Evolutionary conservation across 345 rosid genomes (phyloP).

Genomic region (Kandelia obovata): DNA sequence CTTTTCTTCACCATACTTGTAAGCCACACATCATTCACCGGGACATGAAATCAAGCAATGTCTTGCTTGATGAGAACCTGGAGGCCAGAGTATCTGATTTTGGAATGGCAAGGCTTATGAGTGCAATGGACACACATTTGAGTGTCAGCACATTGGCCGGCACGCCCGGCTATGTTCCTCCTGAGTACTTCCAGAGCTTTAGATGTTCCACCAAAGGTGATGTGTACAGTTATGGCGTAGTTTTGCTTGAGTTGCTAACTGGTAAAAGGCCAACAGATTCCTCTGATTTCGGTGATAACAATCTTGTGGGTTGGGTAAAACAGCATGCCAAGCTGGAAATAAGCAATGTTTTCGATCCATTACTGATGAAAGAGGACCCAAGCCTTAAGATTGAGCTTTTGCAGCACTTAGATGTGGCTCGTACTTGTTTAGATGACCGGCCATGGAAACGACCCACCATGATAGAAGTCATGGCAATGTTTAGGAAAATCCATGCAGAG

Average conservation of each 20-base stretch:
- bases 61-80: constrained; percentile 72
- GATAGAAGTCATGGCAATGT: constrained; percentile 71
- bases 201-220: constrained; percentile 88
- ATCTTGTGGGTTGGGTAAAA: constrained; percentile 97
- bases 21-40: constrained; percentile 86
- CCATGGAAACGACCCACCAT: constrained; percentile 66
- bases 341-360: constrained; percentile 78
- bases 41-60: constrained; percentile 98
- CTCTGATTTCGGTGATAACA: constrained; percentile 92
- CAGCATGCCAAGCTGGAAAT: constrained; percentile 72
- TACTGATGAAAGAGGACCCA: constrained; percentile 70
- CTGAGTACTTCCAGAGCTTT: constrained; percentile 93
- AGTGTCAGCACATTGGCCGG: constrained; percentile 98
- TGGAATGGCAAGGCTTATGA: constrained; percentile 95
- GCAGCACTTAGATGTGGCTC: constrained; percentile 66
- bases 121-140: constrained; percentile 84
- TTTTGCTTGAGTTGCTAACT: constrained; percentile 79
- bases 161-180: constrained; percentile 97
- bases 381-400: constrained; percentile 65
- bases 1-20: constrained; percentile 89
- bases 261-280: constrained; percentile 93
- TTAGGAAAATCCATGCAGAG: constrained; percentile 79
- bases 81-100: constrained; percentile 97
- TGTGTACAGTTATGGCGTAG: constrained; percentile 94
- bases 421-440: constrained; percentile 81